Base-by-base conservation (phyloP, 306 rosid genomes). In the Lupinus albus region DNA sequence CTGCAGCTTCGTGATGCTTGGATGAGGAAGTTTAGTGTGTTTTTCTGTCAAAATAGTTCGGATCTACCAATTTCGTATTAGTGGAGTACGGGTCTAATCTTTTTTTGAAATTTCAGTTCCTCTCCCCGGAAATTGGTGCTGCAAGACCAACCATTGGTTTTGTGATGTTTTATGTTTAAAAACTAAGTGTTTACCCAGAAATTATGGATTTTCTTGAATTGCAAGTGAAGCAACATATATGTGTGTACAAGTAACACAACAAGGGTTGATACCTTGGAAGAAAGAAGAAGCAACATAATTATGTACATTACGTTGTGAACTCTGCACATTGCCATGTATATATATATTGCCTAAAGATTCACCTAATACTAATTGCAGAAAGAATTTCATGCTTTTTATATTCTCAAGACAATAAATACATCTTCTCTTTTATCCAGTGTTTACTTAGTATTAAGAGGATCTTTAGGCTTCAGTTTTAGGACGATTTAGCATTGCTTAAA, bases 141-240 rank as follows among this genome's bases (percentile, higher is more conserved):
- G 8, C 36, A 49, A 28, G 55, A 51, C 8, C 63, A 28, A 6
- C 47, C 63, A 9, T 35, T 42, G 38, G 64, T 49, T 15, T 54
- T 35, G 6, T 67, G 28, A 20, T 46, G 13, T 21, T 62, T 76
- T 45, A n/a, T 21, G 50, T 48, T 56, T 45, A n/a, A 8, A 13
- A 55, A 13, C n/a, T 14, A 33, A 5, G 7, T 45, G 48, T 28
- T 41, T 56, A 47, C 42, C 41, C 9, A 48, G 66, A 44, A 76
- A 48, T 67, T 17, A 46, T 28, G 28, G 61, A n/a, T 9, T 68
- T 61, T 44, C 64, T 80, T 73, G 35, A 61, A 57, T 46, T 81
- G 42, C 64, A 73, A 73, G 77, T 45, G 53, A 77, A 77, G 82
- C 53, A 46, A 77, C 47, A 36, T 47, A 55, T 47, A 55, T 36